A percentile compares a stretch with the other conserved stretches of the same genome.
These are phyloP conservation scores for Moricandia moricandioides DNA, from an alignment of 345 rosid genomes.

Conservation along the genomic window DNA sequence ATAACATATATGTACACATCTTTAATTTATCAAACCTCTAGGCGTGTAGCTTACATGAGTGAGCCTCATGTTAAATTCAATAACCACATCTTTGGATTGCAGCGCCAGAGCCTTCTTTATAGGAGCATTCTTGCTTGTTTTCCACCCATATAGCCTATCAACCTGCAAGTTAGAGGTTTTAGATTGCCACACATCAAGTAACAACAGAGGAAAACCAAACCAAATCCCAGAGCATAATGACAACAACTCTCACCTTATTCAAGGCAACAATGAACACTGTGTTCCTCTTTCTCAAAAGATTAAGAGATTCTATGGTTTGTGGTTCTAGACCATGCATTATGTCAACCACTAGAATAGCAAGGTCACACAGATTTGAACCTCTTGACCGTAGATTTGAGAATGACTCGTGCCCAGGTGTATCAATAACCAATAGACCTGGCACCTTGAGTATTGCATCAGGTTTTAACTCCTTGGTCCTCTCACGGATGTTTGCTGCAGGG, in stretches of 20 bases:
- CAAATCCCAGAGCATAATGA: conserved; percentile 2
- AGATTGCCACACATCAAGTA: neutral
- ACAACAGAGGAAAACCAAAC: conserved; percentile 8
- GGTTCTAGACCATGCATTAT: conserved; percentile 92
- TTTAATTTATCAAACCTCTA: neutral
- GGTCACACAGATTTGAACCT: conserved; percentile 91
- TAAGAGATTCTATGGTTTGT: conserved; percentile 88
- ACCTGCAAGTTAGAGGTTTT: conserved; percentile 50
- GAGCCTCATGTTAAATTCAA: conserved; percentile 73
- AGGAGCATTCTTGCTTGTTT: conserved; percentile 70
- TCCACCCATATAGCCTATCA: conserved; percentile 94
- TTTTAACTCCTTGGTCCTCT: conserved; percentile 89
- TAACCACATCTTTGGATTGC: conserved; percentile 62
- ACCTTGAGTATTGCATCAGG: conserved; percentile 88
- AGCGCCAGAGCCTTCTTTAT: conserved; percentile 62
- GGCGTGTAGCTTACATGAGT: conserved; percentile 42
- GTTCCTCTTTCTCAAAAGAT: conserved; percentile 78
- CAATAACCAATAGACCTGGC: conserved; percentile 94
- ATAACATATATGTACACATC: neutral
- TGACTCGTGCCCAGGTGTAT: conserved; percentile 96
- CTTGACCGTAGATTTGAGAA: conserved; percentile 86
- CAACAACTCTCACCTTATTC: conserved; percentile 67
- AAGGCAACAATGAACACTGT: conserved; percentile 89
- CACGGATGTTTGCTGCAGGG: conserved; percentile 89
- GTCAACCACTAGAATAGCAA: conserved; percentile 96